These are phyloP conservation scores for Monosporascus ibericus DNA, from an alignment of 2,329 filamentous ascomycete genomes.

Conservation along the genomic window DNA sequence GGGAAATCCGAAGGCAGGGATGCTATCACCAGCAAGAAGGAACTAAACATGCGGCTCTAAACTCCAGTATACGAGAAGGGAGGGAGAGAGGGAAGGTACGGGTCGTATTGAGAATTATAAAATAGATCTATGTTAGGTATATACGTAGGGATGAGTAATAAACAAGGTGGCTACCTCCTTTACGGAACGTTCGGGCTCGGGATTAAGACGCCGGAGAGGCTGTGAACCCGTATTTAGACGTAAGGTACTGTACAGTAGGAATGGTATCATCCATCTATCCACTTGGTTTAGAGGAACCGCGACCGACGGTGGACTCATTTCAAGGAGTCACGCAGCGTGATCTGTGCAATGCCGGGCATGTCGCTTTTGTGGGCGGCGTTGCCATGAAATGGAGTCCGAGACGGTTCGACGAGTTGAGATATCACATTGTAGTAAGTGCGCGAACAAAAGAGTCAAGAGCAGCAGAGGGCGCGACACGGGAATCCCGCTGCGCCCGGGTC, in stretches of 20 bases:
- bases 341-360: too few relatives aligned
- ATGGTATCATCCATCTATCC: background rate
- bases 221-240: background rate
- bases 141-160: background rate
- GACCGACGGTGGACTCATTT: background rate
- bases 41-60: too few relatives aligned
- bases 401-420: too few relatives aligned
- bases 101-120: background rate
- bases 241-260: background rate
- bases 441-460: background rate
- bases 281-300: background rate
- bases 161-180: background rate
- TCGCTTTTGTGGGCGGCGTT: too few relatives aligned
- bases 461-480: too few relatives aligned
- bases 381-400: too few relatives aligned
- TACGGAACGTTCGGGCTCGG: background rate
- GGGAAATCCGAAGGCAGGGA: too few relatives aligned
- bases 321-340: background rate
- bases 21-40: too few relatives aligned
- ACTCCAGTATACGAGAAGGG: too few relatives aligned
- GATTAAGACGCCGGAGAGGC: background rate
- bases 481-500: too few relatives aligned
- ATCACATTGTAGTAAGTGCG: background rate
- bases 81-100: background rate
- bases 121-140: background rate